Percentiles rank a stretch among this genome's conserved stretches.
phyloP scores from a whole-genome alignment of 1,284 basidiomycete species.

The Anthracocystis panici-leucophaei region DNA sequence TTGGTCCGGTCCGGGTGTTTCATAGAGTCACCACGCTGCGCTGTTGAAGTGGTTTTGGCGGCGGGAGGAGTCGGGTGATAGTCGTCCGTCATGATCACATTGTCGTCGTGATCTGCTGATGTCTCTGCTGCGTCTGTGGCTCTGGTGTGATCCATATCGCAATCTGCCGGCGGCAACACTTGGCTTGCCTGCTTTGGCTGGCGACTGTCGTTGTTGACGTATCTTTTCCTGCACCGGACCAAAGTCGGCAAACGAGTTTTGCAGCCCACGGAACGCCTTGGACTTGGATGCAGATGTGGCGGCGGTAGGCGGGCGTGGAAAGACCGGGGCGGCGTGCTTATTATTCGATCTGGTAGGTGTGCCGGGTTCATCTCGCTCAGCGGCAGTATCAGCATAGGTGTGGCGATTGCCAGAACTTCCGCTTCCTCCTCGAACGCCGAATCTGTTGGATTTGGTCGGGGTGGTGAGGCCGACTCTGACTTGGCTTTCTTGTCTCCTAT shows the following conservation, averaged over 20 bases:
- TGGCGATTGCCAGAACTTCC: conserved; percentile 37
- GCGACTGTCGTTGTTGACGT: conserved; percentile 27
- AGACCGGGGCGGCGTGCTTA: conserved; percentile 16
- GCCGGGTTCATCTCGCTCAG: conserved; percentile 28
- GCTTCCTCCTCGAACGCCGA: conserved; percentile 20
- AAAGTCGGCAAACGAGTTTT: conserved; percentile 51
- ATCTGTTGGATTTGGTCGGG: conserved; percentile 36
- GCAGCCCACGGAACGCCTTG: conserved; percentile 38
- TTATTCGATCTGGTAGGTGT: conserved; percentile 38
- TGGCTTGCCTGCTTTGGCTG: conserved; percentile 7
- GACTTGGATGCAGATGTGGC: conserved; percentile 28
- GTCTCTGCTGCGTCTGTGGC: neutral
- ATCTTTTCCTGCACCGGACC: conserved; percentile 42
- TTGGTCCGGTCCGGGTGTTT: conserved; percentile 4
- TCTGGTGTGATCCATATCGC: conserved; percentile 24
- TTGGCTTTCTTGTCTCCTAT: conserved; percentile 41
- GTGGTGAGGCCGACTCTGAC: conserved; percentile 47
- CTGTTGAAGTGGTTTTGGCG: neutral
- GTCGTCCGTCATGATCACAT: conserved; percentile 16
- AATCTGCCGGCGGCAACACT: conserved; percentile 26
- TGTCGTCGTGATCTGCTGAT: conserved; percentile 11
- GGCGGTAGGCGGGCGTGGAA: conserved; percentile 20
- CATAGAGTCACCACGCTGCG: neutral
- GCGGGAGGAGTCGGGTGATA: neutral
- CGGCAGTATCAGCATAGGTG: conserved; percentile 13